phyloP scores from a whole-genome alignment of 352 stramenopile species.

The Phytophthora pisi region DNA sequence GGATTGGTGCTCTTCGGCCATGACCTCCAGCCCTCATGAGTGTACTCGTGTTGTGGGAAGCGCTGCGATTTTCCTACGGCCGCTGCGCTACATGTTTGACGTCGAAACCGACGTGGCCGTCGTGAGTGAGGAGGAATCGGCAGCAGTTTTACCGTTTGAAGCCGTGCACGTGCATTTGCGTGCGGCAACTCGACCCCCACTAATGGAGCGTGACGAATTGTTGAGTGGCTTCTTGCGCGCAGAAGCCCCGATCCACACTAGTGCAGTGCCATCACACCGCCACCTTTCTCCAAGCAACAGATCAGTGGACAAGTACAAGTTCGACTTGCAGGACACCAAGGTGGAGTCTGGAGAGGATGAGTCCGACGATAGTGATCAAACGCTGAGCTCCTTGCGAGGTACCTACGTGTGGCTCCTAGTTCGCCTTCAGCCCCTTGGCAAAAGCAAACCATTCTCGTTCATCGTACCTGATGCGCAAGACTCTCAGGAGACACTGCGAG shows the following conservation, averaged over 20 bases:
- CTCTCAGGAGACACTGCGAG: conserved; percentile 21
- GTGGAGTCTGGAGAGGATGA: conserved; percentile 4
- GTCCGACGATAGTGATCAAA: conserved; percentile 6
- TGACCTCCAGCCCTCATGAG: conserved; percentile 6
- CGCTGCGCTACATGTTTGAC: conserved; percentile 68
- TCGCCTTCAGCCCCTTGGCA: conserved; percentile 41
- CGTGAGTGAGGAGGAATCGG: conserved; percentile 13
- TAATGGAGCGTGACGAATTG: conserved; percentile 42
- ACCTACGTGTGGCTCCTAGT: conserved; percentile 58
- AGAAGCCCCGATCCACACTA: conserved; percentile 19
- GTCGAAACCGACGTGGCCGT: conserved; percentile 51
- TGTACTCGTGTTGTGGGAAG: conserved; percentile 37
- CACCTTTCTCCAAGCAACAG: background rate
- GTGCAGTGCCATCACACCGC: background rate
- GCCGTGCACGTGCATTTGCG: conserved; percentile 52
- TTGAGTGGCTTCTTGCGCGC: conserved; percentile 47
- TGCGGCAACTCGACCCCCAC: conserved; percentile 26
- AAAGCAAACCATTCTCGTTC: conserved; percentile 1
- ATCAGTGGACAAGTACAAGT: conserved; percentile 8
- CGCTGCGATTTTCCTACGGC: conserved; percentile 51
- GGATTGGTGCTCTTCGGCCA: background rate
- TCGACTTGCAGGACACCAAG: conserved; percentile 18
- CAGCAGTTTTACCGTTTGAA: conserved; percentile 19
- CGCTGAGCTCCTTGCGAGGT: conserved; percentile 31
- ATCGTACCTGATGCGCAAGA: background rate